Base-by-base conservation (phyloP, 805 yeast species). In the Teunomyces pallodes region DNA sequence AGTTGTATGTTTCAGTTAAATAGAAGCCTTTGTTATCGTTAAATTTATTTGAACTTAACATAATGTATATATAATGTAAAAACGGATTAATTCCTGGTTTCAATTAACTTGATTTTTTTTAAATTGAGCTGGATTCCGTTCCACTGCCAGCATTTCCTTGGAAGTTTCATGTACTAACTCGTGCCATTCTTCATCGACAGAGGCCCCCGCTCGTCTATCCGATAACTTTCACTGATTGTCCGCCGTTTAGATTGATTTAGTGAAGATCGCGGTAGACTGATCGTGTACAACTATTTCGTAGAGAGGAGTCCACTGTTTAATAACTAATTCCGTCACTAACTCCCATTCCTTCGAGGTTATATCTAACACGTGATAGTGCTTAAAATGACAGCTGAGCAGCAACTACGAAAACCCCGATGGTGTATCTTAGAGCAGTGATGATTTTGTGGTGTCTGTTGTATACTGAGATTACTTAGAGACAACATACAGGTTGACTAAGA, bases 271-370 rank as follows among this genome's bases (percentile, higher is more conserved):
- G 13, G 33, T 13, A 3, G 32, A 36, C 9, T 43, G 46, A 7
- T 46, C 43, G 7, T 57, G 45, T 0, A 56, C 42, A 13, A 75
- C 38, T 36, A 57, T 67, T 36, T 74, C 77, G 54, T 65, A 74
- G 29, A 66, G 39, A 0, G 74, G 61, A 2, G 72, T 59, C 48
- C 66, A 55, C 50, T 64, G 59, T 7, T 74, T 52, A 4, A 76
- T 53, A n/a, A 63, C 60, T 3, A 66, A 42, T 10, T 36, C 40
- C 13, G 13, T 24, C 2, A 20, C 24, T n/a, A 10, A 14, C 13
- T n/a, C 13, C 40, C 40, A 39, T 36, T 49, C 46, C 14, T 36
- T 26, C 16, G 17, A 29, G 3, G 52, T 29, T 10, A 43, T 36
- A 9, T 29, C 10, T 9, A 48, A 36, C 17, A 48, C 41, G 3